phyloP scores from a whole-genome alignment of 352 stramenopile genomes.

The Aphanomyces cochlioides region DNA sequence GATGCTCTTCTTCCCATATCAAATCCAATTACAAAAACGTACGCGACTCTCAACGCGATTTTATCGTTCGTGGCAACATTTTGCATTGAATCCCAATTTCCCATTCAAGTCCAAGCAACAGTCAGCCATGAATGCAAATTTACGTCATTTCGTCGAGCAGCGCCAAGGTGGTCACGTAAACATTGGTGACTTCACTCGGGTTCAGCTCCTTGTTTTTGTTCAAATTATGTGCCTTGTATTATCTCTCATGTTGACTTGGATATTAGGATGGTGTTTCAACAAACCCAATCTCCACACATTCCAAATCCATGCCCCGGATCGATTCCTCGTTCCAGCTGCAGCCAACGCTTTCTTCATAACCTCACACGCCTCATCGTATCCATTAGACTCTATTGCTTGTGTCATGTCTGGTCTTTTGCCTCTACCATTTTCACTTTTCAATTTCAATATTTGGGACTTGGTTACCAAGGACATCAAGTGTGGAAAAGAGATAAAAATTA shows the following conservation, averaged over 20 bases:
- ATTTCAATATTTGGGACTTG: neutral
- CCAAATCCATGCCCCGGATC: no score
- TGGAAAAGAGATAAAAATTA: neutral
- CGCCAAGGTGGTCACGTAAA: no score
- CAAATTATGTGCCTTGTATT: no score
- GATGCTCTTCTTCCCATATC: conserved; percentile 13
- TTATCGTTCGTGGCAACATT: neutral
- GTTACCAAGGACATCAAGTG: neutral
- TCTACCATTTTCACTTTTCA: neutral
- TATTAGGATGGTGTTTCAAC: no score
- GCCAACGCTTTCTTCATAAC: no score
- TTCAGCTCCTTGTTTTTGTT: no score
- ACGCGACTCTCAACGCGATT: neutral
- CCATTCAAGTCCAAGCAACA: neutral
- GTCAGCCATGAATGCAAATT: neutral
- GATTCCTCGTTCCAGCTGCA: no score
- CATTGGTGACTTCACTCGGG: no score
- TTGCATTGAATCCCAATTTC: neutral
- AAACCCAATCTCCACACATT: no score
- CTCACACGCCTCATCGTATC: no score
- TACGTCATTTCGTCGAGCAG: neutral
- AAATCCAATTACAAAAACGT: neutral
- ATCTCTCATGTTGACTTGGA: no score
- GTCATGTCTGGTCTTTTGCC: neutral
- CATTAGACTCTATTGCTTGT: no score